Percentiles rank a stretch among this genome's conserved stretches.
These are phyloP conservation scores for Canavalia ensiformis DNA, from an alignment of 306 rosid species.

Conservation along the genomic window DNA sequence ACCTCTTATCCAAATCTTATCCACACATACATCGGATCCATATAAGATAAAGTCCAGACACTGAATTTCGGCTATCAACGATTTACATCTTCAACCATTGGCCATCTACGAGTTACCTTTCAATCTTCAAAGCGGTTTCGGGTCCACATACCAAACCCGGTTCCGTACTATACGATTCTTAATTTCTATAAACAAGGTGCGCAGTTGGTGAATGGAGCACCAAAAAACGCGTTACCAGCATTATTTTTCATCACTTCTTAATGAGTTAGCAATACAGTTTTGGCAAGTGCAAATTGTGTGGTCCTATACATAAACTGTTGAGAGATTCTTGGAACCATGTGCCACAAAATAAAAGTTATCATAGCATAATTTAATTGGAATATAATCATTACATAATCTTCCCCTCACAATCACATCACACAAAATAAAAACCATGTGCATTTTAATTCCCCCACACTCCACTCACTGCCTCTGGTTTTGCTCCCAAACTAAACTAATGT, in stretches of 20 bases:
- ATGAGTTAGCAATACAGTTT: neutral
- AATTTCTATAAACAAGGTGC: neutral
- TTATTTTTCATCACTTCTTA: slow-evolving; percentile 5
- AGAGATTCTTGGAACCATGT: neutral
- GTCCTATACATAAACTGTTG: neutral
- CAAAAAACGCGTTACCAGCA: neutral
- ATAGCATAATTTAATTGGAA: too few relatives aligned
- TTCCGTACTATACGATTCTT: neutral
- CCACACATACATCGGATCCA: neutral
- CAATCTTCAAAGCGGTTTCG: neutral
- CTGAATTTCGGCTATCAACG: slow-evolving; percentile 1
- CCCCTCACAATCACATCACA: neutral
- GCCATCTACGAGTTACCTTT: neutral
- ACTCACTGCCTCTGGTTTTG: slow-evolving; percentile 27
- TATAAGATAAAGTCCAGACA: neutral
- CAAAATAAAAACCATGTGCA: slow-evolving; percentile 43
- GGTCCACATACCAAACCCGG: slow-evolving; percentile 15
- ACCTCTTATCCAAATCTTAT: slow-evolving; percentile 13
- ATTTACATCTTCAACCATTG: too few relatives aligned
- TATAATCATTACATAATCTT: neutral
- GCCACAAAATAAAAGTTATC: too few relatives aligned
- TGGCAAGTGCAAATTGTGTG: slow-evolving; percentile 22
- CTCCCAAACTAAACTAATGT: neutral
- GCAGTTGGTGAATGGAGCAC: neutral
- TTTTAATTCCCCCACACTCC: neutral